These are phyloP conservation scores for Tylopilus balloui DNA, from an alignment of 768 basidiomycete genomes.

Conservation along the genomic window DNA sequence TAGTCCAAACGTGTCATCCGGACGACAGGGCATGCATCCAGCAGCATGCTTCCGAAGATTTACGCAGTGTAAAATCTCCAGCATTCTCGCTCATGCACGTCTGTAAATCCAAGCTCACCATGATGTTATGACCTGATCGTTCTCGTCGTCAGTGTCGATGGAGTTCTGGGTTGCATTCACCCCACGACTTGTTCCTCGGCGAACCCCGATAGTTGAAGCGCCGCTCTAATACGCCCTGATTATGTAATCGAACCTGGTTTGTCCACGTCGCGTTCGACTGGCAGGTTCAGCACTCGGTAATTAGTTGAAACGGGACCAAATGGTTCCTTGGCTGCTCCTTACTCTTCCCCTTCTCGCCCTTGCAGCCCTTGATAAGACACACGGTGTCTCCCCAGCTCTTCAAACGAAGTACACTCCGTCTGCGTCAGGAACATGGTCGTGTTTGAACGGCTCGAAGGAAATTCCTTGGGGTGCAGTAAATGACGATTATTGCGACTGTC, in stretches of 20 bases:
- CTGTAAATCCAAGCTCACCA: constrained; percentile 25
- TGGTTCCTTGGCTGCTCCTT: constrained; percentile 49
- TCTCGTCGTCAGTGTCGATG: constrained; percentile 25
- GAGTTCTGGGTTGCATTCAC: background rate
- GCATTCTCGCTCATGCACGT: background rate
- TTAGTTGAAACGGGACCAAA: constrained; percentile 16
- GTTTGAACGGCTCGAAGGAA: constrained; percentile 73
- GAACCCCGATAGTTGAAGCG: constrained; percentile 18
- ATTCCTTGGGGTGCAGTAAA: constrained; percentile 83
- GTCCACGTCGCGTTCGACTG: constrained; percentile 4
- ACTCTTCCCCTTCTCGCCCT: constrained; percentile 38
- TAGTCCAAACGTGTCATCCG: constrained; percentile 19
- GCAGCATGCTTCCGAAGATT: constrained; percentile 9
- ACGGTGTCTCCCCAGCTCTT: constrained; percentile 55
- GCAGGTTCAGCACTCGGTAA: no score
- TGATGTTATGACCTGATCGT: constrained; percentile 24
- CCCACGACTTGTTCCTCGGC: constrained; percentile 8
- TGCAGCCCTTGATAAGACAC: constrained; percentile 44
- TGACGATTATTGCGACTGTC: constrained; percentile 93
- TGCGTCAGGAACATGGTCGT: constrained; percentile 61
- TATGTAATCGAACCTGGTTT: constrained; percentile 19
- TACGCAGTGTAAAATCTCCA: background rate
- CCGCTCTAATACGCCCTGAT: constrained; percentile 15
- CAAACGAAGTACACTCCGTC: constrained; percentile 51
- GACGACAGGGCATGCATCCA: constrained; percentile 21